Base-by-base conservation (phyloP, 1,284 basidiomycete species). In the Lignosus rhinocerotis region DNA sequence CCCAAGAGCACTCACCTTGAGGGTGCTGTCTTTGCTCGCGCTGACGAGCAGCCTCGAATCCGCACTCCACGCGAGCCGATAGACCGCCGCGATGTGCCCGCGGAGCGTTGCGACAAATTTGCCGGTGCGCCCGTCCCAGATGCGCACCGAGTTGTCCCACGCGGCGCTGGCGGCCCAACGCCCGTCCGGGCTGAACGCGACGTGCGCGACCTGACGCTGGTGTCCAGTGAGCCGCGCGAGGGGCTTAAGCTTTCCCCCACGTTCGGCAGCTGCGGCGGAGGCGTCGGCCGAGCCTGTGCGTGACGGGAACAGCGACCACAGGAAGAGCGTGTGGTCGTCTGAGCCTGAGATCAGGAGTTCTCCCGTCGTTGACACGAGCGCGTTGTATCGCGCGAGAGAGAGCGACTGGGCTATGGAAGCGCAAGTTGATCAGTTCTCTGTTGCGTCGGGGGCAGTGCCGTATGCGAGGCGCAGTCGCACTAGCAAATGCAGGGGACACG, bases 121-220 rank as follows among this genome's bases (percentile, higher is more conserved):
- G 50, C 96, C 96, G 36, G 94, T 94, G 59, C 84, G 78, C 0
- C 94, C 95, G 67, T 97, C 94, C 96, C 96, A 99, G 17, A 98
- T 76, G 62, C 96, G 89, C 61, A 98, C 90, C 54, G 88, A 90
- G 67, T 88, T 93, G 73, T 99, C 96, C 79, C 93, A 98, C 16
- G 92, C 91, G 2, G 93, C 96, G 53, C 88, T 92, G 12, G 96
- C 96, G 30, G 93, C 90, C 83, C 89, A 91, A 34, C 92, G 81
- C 1, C 95, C 96, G 73, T 99, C 95, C 0, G 97, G 96, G 36
- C 92, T 95, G 75, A 99, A 99, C 1, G 87, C 89, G 52, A 98
- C 96, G 70, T 99, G 96, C 54, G 93, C 91, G 48, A 98, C 88
- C 72, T 98, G 95, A 54, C 95, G 89, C 71, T 98, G 96, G 74